Evolutionary conservation across 2,329 filamentous ascomycete genomes (phyloP), one percentile per base, ranked within the genome.

Genomic region (Trichoderma polysporum): DNA sequence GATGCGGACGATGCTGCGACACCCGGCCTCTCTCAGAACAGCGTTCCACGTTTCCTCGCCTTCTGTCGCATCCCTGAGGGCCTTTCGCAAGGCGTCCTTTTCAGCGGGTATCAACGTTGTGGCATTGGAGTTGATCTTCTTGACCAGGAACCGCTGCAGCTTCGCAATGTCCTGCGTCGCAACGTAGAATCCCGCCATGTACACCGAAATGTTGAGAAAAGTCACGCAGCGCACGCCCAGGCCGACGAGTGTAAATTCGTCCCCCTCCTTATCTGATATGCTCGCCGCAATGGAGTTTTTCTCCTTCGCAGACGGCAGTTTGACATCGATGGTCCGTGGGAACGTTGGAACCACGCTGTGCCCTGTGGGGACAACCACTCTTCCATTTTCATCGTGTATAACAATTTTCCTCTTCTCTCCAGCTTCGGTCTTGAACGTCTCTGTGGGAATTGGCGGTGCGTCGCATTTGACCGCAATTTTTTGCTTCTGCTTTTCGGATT

Each of bases 161-260:
- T 85, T 84, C 4, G 90, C 88, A 68, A 99, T 88, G 74, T 97
- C 93, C 41, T 89, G 83, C 0, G 90, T 94, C 29, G 93, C 92
- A 29, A 98, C 85, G 80, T 99, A 99, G 73, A 96, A 88, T 17
- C 94, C 95, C 0, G 97, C 91, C 19, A 98, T 91, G 80, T 99
- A 99, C 62, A 99, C 95, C 77, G 97, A 90, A 52, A 99, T 93
- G 57, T 87, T 83, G 52, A 98, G 81, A 78, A 98, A 97, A 27
- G 91, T 96, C 35, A 99, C 95, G 1, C 91, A 93, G 65, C 95
- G 88, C 69, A 96, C 90, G 19, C 95, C 95, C 5, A 97, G 81
- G 0, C 95, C 95, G 7, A 98, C 86, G 0, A 98, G 85, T 25
- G 93, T 94, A 77, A 97, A 98, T 73, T 97, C 91, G 73, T 78